phyloP scores from a whole-genome alignment of 805 yeast species.

The Saccharomycopsis fermentans region DNA sequence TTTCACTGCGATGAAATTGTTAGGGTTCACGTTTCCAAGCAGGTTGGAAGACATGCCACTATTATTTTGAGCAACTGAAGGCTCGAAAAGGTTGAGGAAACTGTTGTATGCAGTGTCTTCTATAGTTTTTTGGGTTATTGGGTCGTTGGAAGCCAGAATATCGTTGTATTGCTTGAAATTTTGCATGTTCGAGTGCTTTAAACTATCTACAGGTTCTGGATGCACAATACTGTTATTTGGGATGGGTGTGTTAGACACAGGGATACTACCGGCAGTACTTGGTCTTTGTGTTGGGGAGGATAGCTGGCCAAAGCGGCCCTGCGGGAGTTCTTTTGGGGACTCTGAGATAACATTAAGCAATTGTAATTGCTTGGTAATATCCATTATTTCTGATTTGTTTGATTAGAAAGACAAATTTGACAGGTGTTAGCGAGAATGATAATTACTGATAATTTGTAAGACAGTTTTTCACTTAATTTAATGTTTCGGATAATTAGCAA shows the following conservation, averaged over 20 bases:
- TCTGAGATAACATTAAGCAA: constrained; percentile 7
- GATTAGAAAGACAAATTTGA: background rate
- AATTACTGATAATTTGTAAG: too few relatives aligned
- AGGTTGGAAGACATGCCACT: background rate
- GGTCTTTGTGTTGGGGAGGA: background rate
- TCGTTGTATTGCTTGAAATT: background rate
- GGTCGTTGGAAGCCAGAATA: background rate
- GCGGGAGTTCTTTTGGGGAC: background rate
- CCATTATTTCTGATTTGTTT: background rate
- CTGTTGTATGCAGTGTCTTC: constrained; percentile 15
- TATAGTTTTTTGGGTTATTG: background rate
- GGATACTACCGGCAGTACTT: background rate
- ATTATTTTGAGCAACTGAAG: background rate
- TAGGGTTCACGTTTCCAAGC: background rate
- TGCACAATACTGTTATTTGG: background rate
- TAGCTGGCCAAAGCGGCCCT: background rate
- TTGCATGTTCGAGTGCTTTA: background rate
- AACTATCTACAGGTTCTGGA: background rate
- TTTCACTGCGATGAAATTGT: background rate
- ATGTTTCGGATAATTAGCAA: too few relatives aligned
- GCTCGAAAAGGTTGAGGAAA: constrained; percentile 12
- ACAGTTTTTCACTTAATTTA: background rate
- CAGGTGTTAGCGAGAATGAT: background rate
- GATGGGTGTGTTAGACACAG: background rate
- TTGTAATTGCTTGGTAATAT: constrained; percentile 8